Conservation (phyloP, 345 rosid genomes). For the Gossypium turneri region DNA sequence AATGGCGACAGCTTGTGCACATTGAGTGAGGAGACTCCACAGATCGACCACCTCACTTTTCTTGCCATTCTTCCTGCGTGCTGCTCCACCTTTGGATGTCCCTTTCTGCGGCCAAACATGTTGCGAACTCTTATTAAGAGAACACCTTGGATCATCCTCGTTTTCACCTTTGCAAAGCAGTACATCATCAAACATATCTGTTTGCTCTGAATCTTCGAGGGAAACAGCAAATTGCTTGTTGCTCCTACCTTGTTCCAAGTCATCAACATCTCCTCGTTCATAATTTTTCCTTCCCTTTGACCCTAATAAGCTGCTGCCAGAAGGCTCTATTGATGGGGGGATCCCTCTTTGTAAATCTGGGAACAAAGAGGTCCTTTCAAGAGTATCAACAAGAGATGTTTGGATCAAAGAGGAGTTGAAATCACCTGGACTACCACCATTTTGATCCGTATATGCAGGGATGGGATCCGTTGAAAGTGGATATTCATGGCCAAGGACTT, state of each 20-base stretch:
- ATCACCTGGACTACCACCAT: conserved; percentile 7
- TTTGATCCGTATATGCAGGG: conserved; percentile 8
- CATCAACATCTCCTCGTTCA: conserved; percentile 27
- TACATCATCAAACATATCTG: conserved; percentile 42
- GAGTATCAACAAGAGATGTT: conserved; percentile 5
- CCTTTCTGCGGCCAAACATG: not conserved
- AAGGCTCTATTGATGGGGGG: not conserved
- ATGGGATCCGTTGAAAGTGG: conserved; percentile 20
- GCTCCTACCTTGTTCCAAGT: conserved; percentile 37
- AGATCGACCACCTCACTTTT: conserved; percentile 28
- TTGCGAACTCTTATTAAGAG: not conserved
- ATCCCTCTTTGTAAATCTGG: conserved; percentile 19
- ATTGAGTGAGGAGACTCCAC: conserved; percentile 27
- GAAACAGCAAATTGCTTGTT: conserved; percentile 46
- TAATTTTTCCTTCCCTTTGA: conserved; percentile 36
- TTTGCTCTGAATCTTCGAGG: conserved; percentile 39
- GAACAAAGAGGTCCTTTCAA: conserved; percentile 22
- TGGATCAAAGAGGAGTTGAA: not conserved
- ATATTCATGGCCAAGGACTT: conserved; percentile 45
- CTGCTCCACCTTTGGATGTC: conserved; percentile 5
- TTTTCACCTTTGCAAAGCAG: conserved; percentile 31
- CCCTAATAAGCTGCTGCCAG: not conserved
- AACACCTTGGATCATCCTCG: not conserved
- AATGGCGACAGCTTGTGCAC: conserved; percentile 32
- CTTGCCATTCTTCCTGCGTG: not conserved